These are phyloP conservation scores for Tricladium varicosporioides DNA, from an alignment of 2,329 filamentous ascomycete species.

Conservation along the genomic window DNA sequence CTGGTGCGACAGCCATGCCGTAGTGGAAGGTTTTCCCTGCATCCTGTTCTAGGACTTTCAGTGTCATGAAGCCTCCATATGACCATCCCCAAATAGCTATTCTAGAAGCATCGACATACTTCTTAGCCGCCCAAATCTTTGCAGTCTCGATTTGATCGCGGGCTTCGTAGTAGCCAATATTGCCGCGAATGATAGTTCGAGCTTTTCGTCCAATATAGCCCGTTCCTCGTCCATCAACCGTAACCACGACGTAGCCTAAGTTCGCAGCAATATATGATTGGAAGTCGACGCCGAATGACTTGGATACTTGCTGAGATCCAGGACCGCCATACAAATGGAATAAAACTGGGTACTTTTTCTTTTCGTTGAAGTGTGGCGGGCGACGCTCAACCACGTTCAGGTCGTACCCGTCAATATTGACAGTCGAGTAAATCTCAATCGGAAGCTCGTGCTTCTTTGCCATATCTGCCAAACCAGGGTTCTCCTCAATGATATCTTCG, in stretches of 20 bases:
- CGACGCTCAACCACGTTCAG: conserved; percentile 78
- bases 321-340: conserved; percentile 96
- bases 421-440: conserved; percentile 75
- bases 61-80: conserved; percentile 90
- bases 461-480: conserved; percentile 64
- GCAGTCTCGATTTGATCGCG: conserved; percentile 89
- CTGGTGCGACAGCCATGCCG: conserved; percentile 95
- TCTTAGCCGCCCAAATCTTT: conserved; percentile 75
- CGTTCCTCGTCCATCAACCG: conserved; percentile 89
- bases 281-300: conserved; percentile 81
- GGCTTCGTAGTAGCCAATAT: conserved; percentile 82
- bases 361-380: conserved; percentile 81
- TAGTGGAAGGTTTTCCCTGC: conserved; percentile 89
- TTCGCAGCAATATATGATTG: conserved; percentile 83
- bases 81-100: conserved; percentile 99
- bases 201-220: conserved; percentile 84
- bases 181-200: conserved; percentile 76
- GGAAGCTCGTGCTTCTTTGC: conserved; percentile 79
- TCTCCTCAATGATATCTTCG: conserved; percentile 74
- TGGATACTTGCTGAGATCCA: conserved; percentile 83
- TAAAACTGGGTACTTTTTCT: conserved; percentile 86
- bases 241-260: conserved; percentile 91
- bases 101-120: conserved; percentile 77
- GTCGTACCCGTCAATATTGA: conserved; percentile 78
- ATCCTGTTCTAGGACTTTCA: conserved; percentile 92